Evolutionary conservation across 768 basidiomycete species (phyloP).

Genomic region (Rubroboletus satanas): DNA sequence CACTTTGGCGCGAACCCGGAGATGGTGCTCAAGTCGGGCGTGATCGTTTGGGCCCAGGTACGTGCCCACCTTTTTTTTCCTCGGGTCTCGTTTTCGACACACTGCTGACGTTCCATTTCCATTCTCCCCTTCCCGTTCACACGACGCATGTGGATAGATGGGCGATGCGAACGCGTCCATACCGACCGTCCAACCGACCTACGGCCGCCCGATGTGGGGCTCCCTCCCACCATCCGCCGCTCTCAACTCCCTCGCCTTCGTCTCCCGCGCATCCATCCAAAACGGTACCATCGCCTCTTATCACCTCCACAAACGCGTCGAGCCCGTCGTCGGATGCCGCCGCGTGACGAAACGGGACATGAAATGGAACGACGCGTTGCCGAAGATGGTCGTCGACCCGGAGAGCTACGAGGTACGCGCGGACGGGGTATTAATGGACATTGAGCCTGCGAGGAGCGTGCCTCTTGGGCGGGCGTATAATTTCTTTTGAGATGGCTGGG

Average conservation of each 20-base stretch:
- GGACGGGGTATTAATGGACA: constrained; percentile 72
- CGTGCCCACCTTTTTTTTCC: constrained; percentile 8
- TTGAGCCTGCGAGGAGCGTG: constrained; percentile 65
- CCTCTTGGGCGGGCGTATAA: constrained; percentile 76
- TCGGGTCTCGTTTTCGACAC: neutral
- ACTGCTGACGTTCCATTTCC: neutral
- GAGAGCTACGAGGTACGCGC: constrained; percentile 85
- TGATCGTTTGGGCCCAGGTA: constrained; percentile 88
- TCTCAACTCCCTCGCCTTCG: constrained; percentile 81
- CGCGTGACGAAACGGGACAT: constrained; percentile 79
- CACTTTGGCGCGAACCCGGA: constrained; percentile 91
- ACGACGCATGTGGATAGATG: constrained; percentile 44
- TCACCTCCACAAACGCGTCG: constrained; percentile 63
- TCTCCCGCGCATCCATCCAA: constrained; percentile 67
- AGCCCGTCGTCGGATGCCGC: constrained; percentile 76
- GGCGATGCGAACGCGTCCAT: constrained; percentile 97
- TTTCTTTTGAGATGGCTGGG: constrained; percentile 52
- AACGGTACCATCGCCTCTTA: constrained; percentile 61
- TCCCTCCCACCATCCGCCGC: constrained; percentile 72
- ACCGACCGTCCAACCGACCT: constrained; percentile 89
- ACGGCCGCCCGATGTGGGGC: constrained; percentile 93
- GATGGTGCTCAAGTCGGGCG: constrained; percentile 92
- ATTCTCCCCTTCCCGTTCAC: neutral
- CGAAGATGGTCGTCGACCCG: constrained; percentile 85
- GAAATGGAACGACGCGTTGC: constrained; percentile 87